Conservation (phyloP, 352 stramenopile genomes). For the Phytophthora vignae region DNA sequence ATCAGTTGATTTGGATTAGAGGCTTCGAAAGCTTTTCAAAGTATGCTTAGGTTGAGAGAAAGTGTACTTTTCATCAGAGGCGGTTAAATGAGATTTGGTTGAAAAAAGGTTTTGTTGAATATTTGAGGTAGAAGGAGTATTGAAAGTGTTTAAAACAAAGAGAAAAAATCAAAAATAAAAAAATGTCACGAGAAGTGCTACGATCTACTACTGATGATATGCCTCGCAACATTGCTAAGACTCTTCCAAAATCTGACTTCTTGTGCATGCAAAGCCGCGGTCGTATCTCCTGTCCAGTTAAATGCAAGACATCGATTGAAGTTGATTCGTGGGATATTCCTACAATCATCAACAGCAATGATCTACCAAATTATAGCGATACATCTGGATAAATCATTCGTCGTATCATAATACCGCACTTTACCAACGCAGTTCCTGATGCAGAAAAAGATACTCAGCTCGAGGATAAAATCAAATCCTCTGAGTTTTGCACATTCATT, state of each 20-base stretch:
- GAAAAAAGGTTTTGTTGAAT: no score
- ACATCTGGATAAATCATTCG: neutral
- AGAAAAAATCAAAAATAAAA: no score
- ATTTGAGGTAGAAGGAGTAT: no score
- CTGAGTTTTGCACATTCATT: neutral
- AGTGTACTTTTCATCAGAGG: no score
- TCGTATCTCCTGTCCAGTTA: neutral
- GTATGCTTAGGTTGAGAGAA: no score
- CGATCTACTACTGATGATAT: no score
- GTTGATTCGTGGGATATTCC: neutral
- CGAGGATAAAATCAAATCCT: neutral
- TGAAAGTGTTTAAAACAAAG: no score
- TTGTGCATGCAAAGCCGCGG: neutral
- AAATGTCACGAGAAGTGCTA: no score
- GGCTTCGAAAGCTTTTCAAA: no score
- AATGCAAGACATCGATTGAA: neutral
- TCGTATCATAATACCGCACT: neutral
- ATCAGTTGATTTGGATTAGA: no score
- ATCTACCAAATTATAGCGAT: constrained; percentile 2
- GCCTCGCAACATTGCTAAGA: constrained; percentile 1
- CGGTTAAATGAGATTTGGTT: no score
- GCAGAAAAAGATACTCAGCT: neutral
- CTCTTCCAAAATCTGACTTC: constrained; percentile 2
- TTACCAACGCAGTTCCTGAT: neutral
- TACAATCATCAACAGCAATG: neutral